phyloP scores from a whole-genome alignment of 768 basidiomycete species.

The Candolleomyces aberdarensis region DNA sequence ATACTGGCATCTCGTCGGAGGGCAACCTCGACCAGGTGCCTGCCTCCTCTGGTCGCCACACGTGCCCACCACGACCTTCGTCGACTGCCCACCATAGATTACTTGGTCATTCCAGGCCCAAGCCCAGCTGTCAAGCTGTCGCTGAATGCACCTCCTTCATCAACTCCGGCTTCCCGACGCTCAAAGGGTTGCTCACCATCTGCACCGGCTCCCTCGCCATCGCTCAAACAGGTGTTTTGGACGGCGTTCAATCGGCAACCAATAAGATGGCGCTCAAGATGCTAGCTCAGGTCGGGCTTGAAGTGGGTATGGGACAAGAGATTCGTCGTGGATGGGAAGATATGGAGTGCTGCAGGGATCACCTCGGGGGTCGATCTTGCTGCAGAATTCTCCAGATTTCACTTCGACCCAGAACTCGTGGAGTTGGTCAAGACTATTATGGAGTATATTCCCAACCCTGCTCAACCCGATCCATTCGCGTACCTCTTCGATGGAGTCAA shows the following conservation, averaged over 20 bases:
- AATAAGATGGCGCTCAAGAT: conserved; percentile 17
- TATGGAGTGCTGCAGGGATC: conserved; percentile 25
- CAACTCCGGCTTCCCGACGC: conserved; percentile 10
- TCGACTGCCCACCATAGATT: conserved; percentile 18
- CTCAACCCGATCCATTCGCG: conserved; percentile 23
- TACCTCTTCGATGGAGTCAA: conserved; percentile 19
- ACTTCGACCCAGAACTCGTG: conserved; percentile 21
- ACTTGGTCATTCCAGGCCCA: conserved; percentile 23
- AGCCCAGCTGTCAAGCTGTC: conserved; percentile 12
- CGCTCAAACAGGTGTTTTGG: conserved; percentile 20
- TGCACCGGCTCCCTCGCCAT: conserved; percentile 22
- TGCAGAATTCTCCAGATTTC: conserved; percentile 22
- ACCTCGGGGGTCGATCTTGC: conserved; percentile 26
- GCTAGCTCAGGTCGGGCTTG: conserved; percentile 9
- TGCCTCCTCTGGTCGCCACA: conserved; percentile 16
- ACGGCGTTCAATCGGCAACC: conserved; percentile 20
- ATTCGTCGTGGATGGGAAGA: conserved; percentile 25
- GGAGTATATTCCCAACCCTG: conserved; percentile 24
- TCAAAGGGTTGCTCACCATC: conserved; percentile 19
- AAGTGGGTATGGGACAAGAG: conserved; percentile 26
- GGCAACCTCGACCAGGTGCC: conserved; percentile 13
- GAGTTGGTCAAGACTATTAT: conserved; percentile 15
- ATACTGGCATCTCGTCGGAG: conserved; percentile 21
- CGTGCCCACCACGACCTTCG: conserved; percentile 19
- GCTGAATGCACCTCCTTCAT: conserved; percentile 16